These are phyloP conservation scores for Fusarium nurragi DNA, from an alignment of 2,329 filamentous ascomycete genomes.

Conservation along the genomic window DNA sequence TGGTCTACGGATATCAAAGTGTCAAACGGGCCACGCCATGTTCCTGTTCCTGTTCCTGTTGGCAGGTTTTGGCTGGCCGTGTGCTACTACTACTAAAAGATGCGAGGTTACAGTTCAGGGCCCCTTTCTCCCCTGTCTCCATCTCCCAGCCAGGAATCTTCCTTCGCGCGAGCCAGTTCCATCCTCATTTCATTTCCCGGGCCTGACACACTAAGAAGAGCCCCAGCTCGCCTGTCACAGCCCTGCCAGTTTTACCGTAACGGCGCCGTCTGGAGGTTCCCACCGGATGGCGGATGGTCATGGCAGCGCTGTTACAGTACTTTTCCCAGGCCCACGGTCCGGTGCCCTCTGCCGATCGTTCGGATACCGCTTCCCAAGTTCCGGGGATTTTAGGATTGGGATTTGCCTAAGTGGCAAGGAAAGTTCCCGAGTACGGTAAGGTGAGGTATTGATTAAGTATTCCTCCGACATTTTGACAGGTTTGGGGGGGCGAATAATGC, in stretches of 20 bases:
- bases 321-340: conserved; percentile 35
- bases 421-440: conserved; percentile 27
- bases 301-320: conserved; percentile 9
- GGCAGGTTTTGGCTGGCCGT: neutral
- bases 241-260: conserved; percentile 28
- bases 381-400: conserved; percentile 23
- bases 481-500: conserved; percentile 19
- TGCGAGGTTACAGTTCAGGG: neutral
- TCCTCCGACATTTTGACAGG: conserved; percentile 34
- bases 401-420: conserved; percentile 27
- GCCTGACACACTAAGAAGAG: conserved; percentile 1
- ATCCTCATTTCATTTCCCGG: conserved; percentile 11
- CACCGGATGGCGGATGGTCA: conserved; percentile 13
- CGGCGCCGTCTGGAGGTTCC: conserved; percentile 25
- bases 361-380: conserved; percentile 37
- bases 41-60: conserved; percentile 10
- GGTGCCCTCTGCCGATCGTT: conserved; percentile 41
- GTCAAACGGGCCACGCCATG: neutral
- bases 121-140: conserved; percentile 27
- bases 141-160: conserved; percentile 26
- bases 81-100: no score
- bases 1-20: conserved; percentile 9
- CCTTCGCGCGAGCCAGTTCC: conserved; percentile 37
- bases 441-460: neutral
- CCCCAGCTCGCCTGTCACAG: conserved; percentile 33